Base-by-base conservation (phyloP, 2,329 filamentous ascomycete species). In the Fusarium euwallaceae region DNA sequence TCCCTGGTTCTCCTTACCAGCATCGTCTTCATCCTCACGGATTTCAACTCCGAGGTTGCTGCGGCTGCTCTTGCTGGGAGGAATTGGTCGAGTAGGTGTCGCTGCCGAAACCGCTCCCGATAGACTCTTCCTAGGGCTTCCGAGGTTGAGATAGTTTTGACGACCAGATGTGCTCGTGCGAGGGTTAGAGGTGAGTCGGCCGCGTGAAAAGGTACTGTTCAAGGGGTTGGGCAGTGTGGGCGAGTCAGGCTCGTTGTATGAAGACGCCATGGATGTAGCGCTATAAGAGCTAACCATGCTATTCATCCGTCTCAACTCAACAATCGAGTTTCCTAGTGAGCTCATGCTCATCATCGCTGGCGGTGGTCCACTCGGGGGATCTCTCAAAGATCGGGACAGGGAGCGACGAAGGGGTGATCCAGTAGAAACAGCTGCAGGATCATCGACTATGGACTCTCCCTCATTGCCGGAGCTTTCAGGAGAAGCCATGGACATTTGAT, bases 221-320 rank as follows among this genome's bases (percentile, higher is more conserved):
- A 84, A 74, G 17, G 86, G 77, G 16, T 86, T 78, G 0, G 84
- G 82, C 20, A 87, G 73, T 10, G 84, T 85, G 2, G 84, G 83
- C 45, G 84, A 86, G 11, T 82, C 81, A 0, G 76, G 73, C 11
- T 81, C 82, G 56, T 63, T 73, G 36, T 69, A 70, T 41, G 67
- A 66, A n/a, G 81, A 84, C 2, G 77, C 76, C 51, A 83, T 75
- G 1, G 86, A 85, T 2, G 82, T 82, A 20, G 80, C 79, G 81
- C 86, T 87, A 65, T 84, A 82, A 3, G 84, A 82, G 75, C 85
- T 88, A 53, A 88, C 76, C 63, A 86, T 81, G 79, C 87, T 89
- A 81, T 91, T 90, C 88, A 90, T 90, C 61, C 88, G 84, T 11
- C 89, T 85, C 66, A 91, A 85, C 78, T 89, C 86, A 20, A 85